Percentiles rank a stretch among this genome's conserved stretches.
These are phyloP conservation scores for Coniochaeta sp. DNA, from an alignment of 2,329 filamentous ascomycete genomes.

Conservation along the genomic window DNA sequence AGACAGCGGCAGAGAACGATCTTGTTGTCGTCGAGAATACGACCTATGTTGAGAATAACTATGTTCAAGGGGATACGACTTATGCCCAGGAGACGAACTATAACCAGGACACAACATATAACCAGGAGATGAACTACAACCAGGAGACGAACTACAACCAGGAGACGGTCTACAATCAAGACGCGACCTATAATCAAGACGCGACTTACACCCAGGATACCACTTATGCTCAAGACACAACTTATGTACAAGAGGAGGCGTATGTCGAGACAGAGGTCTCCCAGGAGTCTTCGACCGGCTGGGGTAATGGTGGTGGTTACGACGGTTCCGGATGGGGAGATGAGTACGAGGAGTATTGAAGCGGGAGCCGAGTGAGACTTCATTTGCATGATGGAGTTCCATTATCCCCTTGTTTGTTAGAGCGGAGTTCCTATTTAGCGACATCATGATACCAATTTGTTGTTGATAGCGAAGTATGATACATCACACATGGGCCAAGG, in stretches of 20 bases:
- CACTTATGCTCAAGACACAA: too few species aligned
- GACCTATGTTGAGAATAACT: conserved; percentile 1
- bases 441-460: background rate
- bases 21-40: background rate
- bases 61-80: background rate
- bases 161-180: background rate
- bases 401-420: too few species aligned
- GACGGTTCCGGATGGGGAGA: conserved; percentile 18
- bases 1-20: background rate
- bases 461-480: background rate
- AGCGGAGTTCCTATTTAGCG: background rate
- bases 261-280: conserved; percentile 2
- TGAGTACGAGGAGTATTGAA: background rate
- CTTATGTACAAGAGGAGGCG: background rate
- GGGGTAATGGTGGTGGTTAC: conserved; percentile 10
- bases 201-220: background rate
- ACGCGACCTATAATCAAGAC: background rate
- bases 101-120: background rate
- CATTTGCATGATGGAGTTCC: too few species aligned
- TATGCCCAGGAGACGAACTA: background rate
- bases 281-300: background rate
- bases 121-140: background rate
- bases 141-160: background rate
- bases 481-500: too few species aligned
- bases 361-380: too few species aligned